Conservation (phyloP, 176 grass and related monocot species). For the Ensete glaucum region DNA sequence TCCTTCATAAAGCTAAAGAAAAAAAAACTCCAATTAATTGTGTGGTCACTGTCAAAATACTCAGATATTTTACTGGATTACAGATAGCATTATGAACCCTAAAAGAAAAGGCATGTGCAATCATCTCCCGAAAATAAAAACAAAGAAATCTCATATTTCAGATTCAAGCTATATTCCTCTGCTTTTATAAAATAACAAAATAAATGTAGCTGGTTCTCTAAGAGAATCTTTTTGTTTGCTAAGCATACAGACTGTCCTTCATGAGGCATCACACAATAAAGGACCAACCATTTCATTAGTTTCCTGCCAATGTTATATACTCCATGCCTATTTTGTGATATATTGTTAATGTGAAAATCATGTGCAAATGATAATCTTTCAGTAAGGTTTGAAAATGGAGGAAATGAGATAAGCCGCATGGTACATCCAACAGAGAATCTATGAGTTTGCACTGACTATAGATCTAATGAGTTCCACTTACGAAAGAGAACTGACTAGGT, state of each 20-base stretch:
- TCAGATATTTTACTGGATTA: not conserved
- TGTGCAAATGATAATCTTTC: too few species aligned
- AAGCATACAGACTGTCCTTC: not conserved
- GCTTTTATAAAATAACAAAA: too few species aligned
- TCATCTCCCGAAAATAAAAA: too few species aligned
- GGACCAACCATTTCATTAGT: not conserved
- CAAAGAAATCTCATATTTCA: too few species aligned
- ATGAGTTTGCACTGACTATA: not conserved
- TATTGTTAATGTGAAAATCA: too few species aligned
- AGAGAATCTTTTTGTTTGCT: not conserved
- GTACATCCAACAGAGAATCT: too few species aligned
- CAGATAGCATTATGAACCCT: not conserved
- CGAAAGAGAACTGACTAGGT: not conserved
- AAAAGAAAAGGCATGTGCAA: not conserved
- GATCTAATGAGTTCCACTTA: not conserved
- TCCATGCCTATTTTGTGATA: too few species aligned
- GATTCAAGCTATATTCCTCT: too few species aligned
- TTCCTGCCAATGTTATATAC: not conserved
- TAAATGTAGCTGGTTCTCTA: not conserved
- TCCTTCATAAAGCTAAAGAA: not conserved
- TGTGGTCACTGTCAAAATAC: not conserved
- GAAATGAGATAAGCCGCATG: too few species aligned
- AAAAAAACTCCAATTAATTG: not conserved
- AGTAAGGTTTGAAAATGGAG: too few species aligned
- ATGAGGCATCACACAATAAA: not conserved